Conservation (phyloP, 2,329 filamentous ascomycete species). For the Penicillium sp. region DNA sequence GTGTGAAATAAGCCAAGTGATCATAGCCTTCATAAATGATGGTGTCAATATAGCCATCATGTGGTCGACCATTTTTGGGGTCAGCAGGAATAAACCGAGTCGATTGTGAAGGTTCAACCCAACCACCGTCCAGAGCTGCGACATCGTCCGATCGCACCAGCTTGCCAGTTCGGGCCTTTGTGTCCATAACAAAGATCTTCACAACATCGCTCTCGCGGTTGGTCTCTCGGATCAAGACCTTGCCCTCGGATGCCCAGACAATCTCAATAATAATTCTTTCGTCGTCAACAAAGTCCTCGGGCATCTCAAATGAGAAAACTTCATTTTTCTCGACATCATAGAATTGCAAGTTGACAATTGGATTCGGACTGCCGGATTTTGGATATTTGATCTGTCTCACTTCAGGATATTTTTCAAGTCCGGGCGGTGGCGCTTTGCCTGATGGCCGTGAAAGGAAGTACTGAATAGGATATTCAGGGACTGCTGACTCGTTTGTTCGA, state of each 20-base stretch:
- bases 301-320: constrained; percentile 74
- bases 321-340: constrained; percentile 78
- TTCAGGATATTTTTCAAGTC: constrained; percentile 87
- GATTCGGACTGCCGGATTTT: constrained; percentile 91
- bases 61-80: constrained; percentile 66
- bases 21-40: constrained; percentile 83
- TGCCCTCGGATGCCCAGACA: constrained; percentile 76
- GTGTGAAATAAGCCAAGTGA: constrained; percentile 89
- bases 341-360: constrained; percentile 81
- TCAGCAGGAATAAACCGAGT: constrained; percentile 86
- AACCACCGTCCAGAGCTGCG: constrained; percentile 83
- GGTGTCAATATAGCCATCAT: constrained; percentile 92
- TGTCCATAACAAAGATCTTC: constrained; percentile 82
- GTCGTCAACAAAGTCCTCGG: constrained; percentile 73
- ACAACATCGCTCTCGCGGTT: constrained; percentile 93
- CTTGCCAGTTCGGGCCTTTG: constrained; percentile 67
- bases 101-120: constrained; percentile 90
- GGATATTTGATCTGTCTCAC: constrained; percentile 93
- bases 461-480: constrained; percentile 88
- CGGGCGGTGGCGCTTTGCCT: constrained; percentile 63
- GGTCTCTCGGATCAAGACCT: constrained; percentile 84
- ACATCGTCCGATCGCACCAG: constrained; percentile 78
- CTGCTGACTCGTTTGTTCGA: constrained; percentile 86
- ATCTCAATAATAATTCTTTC: constrained; percentile 91
- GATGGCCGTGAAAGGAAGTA: constrained; percentile 89